Conservation (phyloP, 495 filamentous ascomycete genomes). For the Hypoxylon trugodes region DNA sequence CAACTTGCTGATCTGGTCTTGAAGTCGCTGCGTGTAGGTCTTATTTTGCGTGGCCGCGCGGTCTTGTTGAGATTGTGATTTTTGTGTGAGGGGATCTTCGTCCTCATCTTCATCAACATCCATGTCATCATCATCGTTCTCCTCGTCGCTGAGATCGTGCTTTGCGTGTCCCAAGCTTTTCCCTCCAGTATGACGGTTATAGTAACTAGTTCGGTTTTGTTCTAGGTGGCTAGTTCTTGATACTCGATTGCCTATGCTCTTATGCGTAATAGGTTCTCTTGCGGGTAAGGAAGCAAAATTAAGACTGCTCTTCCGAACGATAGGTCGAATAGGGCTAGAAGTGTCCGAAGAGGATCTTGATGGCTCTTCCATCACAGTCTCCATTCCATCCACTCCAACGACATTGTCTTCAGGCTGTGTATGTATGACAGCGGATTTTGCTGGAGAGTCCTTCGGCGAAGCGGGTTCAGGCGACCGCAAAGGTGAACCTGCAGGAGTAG, state of each 20-base stretch:
- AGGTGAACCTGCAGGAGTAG: constrained; percentile 43
- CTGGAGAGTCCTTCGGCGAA: constrained; percentile 36
- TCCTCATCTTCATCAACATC: constrained; percentile 66
- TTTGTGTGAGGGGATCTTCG: constrained; percentile 47
- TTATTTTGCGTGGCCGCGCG: constrained; percentile 70
- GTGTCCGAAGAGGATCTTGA: constrained; percentile 57
- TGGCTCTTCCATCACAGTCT: constrained; percentile 58
- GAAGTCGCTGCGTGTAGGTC: constrained; percentile 87
- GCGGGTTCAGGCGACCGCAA: constrained; percentile 14
- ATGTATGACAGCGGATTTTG: constrained; percentile 30
- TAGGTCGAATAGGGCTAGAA: constrained; percentile 59
- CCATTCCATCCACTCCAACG: constrained; percentile 41
- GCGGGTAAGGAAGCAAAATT: constrained; percentile 92
- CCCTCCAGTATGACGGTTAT: constrained; percentile 68
- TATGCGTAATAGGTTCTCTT: constrained; percentile 84
- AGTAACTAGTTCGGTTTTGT: constrained; percentile 68
- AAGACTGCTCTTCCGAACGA: constrained; percentile 88
- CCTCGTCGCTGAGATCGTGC: constrained; percentile 53
- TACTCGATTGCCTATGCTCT: constrained; percentile 73
- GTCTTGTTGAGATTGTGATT: constrained; percentile 46
- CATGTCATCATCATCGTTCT: constrained; percentile 64
- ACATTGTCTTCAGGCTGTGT: constrained; percentile 24
- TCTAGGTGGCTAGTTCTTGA: constrained; percentile 86
- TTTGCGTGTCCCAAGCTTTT: constrained; percentile 62
- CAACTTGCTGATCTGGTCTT: constrained; percentile 93